Conservation (phyloP, 2,329 filamentous ascomycete genomes). For the Atkinsonella hypoxylon region DNA sequence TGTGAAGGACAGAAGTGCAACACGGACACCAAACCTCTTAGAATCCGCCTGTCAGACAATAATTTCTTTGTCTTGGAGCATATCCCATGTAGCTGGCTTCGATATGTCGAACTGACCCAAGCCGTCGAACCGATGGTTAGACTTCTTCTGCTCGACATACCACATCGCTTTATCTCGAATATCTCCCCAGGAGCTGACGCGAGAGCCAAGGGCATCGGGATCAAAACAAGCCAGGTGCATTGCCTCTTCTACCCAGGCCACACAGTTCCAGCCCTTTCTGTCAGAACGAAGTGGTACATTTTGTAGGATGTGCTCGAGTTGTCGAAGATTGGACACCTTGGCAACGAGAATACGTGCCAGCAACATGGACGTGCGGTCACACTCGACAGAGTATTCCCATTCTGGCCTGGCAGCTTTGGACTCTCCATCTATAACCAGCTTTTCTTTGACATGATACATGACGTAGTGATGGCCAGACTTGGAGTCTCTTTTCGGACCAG, state of each 20-base stretch:
- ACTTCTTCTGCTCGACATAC: conserved; percentile 7
- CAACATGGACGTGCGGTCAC: conserved; percentile 4
- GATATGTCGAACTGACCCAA: conserved; percentile 4
- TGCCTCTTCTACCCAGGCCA: conserved; percentile 7
- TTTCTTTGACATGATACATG: conserved; percentile 8
- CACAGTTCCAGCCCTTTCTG: conserved; percentile 5
- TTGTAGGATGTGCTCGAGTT: conserved; percentile 4
- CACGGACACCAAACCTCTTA: background rate
- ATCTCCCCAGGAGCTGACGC: conserved; percentile 2
- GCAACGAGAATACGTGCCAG: conserved; percentile 5
- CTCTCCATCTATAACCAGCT: conserved; percentile 4
- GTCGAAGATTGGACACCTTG: conserved; percentile 3
- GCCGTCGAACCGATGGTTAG: conserved; percentile 6
- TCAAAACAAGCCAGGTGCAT: conserved; percentile 2
- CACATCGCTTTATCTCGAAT: conserved; percentile 7
- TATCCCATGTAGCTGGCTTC: conserved; percentile 7
- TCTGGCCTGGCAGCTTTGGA: conserved; percentile 1
- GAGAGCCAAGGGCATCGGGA: conserved; percentile 1
- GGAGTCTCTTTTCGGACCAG: conserved; percentile 3
- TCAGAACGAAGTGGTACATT: conserved; percentile 4
- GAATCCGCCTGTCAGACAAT: background rate
- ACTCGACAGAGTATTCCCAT: conserved; percentile 6
- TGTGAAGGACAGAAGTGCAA: background rate
- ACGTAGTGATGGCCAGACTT: conserved; percentile 2
- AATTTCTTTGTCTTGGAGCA: conserved; percentile 5